A percentile compares a stretch with the other conserved stretches of the same genome.
Conservation (phyloP, 768 basidiomycete species). For the Cyclocybe cylindracea region DNA sequence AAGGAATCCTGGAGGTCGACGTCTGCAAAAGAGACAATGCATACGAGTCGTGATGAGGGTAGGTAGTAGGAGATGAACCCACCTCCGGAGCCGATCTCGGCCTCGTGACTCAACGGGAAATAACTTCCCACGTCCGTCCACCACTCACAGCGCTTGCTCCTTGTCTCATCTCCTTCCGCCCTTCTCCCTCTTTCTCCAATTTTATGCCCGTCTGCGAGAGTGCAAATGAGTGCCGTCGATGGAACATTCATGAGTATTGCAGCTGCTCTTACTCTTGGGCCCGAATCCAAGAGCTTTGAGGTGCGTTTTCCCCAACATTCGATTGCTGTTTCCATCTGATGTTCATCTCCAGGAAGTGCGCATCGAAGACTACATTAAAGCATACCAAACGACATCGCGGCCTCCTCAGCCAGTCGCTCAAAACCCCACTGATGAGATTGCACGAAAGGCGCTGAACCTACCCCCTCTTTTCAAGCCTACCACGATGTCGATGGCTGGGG, state of each 20-base stretch:
- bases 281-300: slow-evolving; percentile 30
- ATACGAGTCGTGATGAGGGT: too few species aligned
- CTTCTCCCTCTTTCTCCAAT: too few species aligned
- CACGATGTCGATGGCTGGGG: too few species aligned
- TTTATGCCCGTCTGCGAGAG: not conserved
- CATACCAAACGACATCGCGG: slow-evolving; percentile 45
- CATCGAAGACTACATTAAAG: slow-evolving; percentile 51
- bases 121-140: too few species aligned
- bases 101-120: too few species aligned
- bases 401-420: slow-evolving; percentile 51
- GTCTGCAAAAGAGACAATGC: too few species aligned
- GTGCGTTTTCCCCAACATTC: slow-evolving; percentile 14
- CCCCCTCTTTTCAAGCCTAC: slow-evolving; percentile 53
- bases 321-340: slow-evolving; percentile 1
- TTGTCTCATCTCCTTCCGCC: too few species aligned
- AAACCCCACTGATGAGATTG: slow-evolving; percentile 43
- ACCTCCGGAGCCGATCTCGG: too few species aligned
- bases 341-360: slow-evolving; percentile 49
- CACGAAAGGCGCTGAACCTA: slow-evolving; percentile 46
- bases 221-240: slow-evolving; percentile 9
- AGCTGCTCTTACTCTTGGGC: slow-evolving; percentile 18
- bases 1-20: too few species aligned
- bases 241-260: slow-evolving; percentile 27
- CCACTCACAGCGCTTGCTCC: too few species aligned
- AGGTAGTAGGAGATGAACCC: too few species aligned